These are phyloP conservation scores for Fusarium piperis DNA, from an alignment of 2,329 filamentous ascomycete genomes.

Conservation along the genomic window DNA sequence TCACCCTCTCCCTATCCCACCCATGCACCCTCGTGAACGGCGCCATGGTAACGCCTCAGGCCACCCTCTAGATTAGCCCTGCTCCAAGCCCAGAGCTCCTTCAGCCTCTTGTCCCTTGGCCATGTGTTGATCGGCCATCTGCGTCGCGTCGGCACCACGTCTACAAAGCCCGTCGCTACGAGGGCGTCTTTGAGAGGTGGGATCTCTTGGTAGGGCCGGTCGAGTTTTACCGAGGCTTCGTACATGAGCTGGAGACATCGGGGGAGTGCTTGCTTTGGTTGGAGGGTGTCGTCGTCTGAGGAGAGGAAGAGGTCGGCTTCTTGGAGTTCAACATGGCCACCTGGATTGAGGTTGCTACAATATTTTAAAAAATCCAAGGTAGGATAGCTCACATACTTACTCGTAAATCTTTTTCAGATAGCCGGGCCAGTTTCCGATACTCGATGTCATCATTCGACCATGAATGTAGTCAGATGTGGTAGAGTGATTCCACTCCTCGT, in stretches of 20 bases:
- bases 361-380: not conserved
- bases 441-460: conserved; percentile 28
- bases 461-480: conserved; percentile 30
- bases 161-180: conserved; percentile 28
- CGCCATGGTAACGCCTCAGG: conserved; percentile 33
- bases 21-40: conserved; percentile 24
- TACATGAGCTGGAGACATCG: conserved; percentile 31
- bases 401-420: conserved; percentile 11
- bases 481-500: conserved; percentile 23
- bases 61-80: conserved; percentile 13
- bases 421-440: conserved; percentile 6
- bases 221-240: conserved; percentile 39
- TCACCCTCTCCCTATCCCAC: conserved; percentile 15
- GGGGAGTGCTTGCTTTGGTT: conserved; percentile 23
- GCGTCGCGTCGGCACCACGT: conserved; percentile 20
- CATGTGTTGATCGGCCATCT: conserved; percentile 36
- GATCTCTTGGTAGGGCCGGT: conserved; percentile 24
- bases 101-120: conserved; percentile 25
- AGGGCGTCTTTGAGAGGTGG: conserved; percentile 22
- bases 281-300: conserved; percentile 35
- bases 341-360: conserved; percentile 27
- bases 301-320: conserved; percentile 20
- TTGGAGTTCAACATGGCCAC: conserved; percentile 32
- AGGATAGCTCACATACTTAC: not conserved
- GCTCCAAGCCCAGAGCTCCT: conserved; percentile 29